These are phyloP conservation scores for Deinandra increscens DNA, from an alignment of 129 eudicot species.

Conservation along the genomic window DNA sequence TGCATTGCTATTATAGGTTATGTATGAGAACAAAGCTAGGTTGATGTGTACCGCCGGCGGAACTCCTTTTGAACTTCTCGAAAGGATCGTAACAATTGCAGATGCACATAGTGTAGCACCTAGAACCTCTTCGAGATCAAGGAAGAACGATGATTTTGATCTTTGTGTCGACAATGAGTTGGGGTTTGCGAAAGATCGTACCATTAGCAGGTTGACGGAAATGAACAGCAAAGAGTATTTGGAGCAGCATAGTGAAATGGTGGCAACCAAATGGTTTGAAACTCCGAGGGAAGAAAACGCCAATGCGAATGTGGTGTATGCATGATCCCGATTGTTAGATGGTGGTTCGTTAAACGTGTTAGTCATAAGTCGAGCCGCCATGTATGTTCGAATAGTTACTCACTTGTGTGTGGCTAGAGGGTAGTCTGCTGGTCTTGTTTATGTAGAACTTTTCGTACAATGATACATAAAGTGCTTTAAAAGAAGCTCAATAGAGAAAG, in stretches of 20 bases:
- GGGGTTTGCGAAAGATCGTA: slow-evolving; percentile 91
- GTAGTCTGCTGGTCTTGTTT: background rate
- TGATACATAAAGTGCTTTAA: too few species aligned
- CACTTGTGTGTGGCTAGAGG: background rate
- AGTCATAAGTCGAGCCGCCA: background rate
- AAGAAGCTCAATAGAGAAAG: too few species aligned
- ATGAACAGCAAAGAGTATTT: slow-evolving; percentile 83
- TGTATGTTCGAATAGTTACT: background rate
- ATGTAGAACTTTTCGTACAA: too few species aligned
- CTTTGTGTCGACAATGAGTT: slow-evolving; percentile 90
- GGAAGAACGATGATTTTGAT: slow-evolving; percentile 69
- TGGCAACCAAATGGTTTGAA: slow-evolving; percentile 34
- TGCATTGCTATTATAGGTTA: slow-evolving; percentile 45
- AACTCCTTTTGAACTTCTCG: slow-evolving; percentile 69
- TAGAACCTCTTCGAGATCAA: slow-evolving; percentile 82
- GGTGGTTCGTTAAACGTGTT: background rate
- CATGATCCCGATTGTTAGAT: slow-evolving; percentile 19
- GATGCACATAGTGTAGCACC: slow-evolving; percentile 72
- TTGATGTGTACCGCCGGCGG: slow-evolving; percentile 82
- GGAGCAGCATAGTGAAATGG: slow-evolving; percentile 57
- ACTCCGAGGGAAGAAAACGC: slow-evolving; percentile 16
- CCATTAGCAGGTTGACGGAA: slow-evolving; percentile 85
- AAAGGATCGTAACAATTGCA: slow-evolving; percentile 64
- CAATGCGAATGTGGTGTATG: slow-evolving; percentile 31
- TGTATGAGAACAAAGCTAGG: slow-evolving; percentile 83